Conservation (phyloP, 257 asterid genomes). For the Schizonepeta tenuifolia region DNA sequence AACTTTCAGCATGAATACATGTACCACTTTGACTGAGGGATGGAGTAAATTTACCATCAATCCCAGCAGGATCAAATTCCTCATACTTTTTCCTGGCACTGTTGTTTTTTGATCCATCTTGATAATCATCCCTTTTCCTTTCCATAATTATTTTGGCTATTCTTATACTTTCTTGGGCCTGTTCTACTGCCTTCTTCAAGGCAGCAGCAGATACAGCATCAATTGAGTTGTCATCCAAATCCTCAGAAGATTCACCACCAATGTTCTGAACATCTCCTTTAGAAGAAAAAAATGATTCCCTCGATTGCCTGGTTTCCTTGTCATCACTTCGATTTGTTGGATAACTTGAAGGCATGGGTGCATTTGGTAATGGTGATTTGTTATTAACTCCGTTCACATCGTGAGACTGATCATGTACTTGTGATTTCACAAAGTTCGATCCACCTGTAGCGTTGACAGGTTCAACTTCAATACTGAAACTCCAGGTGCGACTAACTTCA, state of each 20-base stretch:
- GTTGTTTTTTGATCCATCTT: slow-evolving; percentile 39
- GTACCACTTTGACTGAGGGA: slow-evolving; percentile 35
- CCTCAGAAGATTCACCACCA: slow-evolving; percentile 54
- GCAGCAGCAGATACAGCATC: slow-evolving; percentile 86
- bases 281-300: slow-evolving; percentile 41
- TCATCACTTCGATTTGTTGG: slow-evolving; percentile 37
- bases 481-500: slow-evolving; percentile 61
- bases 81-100: slow-evolving; percentile 37
- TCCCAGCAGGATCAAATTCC: slow-evolving; percentile 35
- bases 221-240: slow-evolving; percentile 73
- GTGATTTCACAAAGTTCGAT: slow-evolving; percentile 44
- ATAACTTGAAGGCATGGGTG: slow-evolving; percentile 41
- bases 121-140: slow-evolving; percentile 53
- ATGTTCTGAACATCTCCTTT: slow-evolving; percentile 47
- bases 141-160: slow-evolving; percentile 84
- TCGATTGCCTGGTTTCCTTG: slow-evolving; percentile 41
- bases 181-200: slow-evolving; percentile 78
- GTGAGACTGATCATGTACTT: slow-evolving; percentile 37
- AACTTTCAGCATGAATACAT: slow-evolving; percentile 33
- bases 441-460: slow-evolving; percentile 47
- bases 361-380: slow-evolving; percentile 46
- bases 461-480: slow-evolving; percentile 63
- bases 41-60: slow-evolving; percentile 44
- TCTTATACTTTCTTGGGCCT: slow-evolving; percentile 93
- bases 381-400: slow-evolving; percentile 38